These are phyloP conservation scores for Nymphaea colorata DNA, from an alignment of 164 flowering plant genomes.

Conservation along the genomic window DNA sequence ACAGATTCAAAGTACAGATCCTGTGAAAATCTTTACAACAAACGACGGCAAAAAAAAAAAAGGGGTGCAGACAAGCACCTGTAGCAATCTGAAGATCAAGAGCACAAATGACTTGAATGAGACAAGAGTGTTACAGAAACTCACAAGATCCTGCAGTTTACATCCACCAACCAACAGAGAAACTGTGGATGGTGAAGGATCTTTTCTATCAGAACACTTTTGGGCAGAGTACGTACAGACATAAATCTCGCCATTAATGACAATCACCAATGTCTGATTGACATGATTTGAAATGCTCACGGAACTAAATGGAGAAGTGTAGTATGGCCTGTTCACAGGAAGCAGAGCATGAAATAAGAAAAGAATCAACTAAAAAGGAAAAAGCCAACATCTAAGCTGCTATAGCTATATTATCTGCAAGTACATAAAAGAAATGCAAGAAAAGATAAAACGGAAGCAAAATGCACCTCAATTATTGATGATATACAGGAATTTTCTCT, in stretches of 20 bases:
- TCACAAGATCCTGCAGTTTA: background rate
- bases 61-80: background rate
- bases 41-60: background rate
- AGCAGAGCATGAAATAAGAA: background rate
- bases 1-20: background rate
- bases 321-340: background rate
- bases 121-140: background rate
- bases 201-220: background rate
- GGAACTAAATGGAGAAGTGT: background rate
- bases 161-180: background rate
- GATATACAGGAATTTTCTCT: constrained; percentile 21
- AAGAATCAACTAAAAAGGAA: background rate
- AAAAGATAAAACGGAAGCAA: background rate
- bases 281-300: background rate
- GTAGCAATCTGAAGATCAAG: background rate
- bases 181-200: background rate
- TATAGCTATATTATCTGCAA: background rate
- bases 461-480: constrained; percentile 44
- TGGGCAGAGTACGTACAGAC: background rate
- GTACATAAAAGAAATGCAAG: background rate
- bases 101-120: background rate
- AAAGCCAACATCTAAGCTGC: background rate
- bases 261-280: background rate
- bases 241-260: background rate
- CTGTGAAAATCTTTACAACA: background rate